phyloP scores from a whole-genome alignment of 345 rosid species.

The Mangifera indica region DNA sequence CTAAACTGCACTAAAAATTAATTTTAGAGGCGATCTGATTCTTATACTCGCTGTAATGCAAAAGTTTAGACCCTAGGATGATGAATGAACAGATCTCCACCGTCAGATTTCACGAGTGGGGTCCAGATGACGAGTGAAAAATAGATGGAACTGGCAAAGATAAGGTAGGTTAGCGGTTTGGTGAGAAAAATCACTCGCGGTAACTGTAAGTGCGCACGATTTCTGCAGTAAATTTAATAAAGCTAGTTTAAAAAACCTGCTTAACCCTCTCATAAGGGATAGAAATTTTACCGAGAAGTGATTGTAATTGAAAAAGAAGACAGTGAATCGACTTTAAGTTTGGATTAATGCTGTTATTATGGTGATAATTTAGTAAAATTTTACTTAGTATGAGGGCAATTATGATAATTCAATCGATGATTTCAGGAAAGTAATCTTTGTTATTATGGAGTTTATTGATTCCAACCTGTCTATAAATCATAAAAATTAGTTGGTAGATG shows the following conservation, averaged over 20 bases:
- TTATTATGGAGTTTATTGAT: too few species aligned
- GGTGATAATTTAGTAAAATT: too few species aligned
- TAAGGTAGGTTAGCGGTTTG: constrained; percentile 1
- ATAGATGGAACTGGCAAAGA: neutral
- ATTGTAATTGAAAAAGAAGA: too few species aligned
- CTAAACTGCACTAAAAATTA: constrained; percentile 16
- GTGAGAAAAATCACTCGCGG: neutral
- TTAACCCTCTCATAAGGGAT: constrained; percentile 5
- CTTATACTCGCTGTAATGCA: neutral
- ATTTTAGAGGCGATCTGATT: neutral
- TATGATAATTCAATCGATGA: too few species aligned
- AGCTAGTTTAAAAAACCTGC: neutral
- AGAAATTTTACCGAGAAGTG: neutral
- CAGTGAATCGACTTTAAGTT: too few species aligned
- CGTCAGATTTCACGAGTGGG: constrained; percentile 34
- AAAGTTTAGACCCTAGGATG: constrained; percentile 31
- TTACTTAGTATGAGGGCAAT: too few species aligned
- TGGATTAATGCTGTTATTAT: too few species aligned
- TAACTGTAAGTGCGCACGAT: constrained; percentile 11
- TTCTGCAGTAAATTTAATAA: neutral
- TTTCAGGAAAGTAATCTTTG: too few species aligned
- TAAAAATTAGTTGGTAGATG: too few species aligned
- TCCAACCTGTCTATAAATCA: too few species aligned
- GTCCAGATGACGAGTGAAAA: constrained; percentile 9
- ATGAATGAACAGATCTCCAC: constrained; percentile 19